A percentile compares a stretch with the other conserved stretches of the same genome.
Evolutionary conservation across 495 filamentous ascomycete genomes (phyloP).

Genomic region (Penicillium desertorum): DNA sequence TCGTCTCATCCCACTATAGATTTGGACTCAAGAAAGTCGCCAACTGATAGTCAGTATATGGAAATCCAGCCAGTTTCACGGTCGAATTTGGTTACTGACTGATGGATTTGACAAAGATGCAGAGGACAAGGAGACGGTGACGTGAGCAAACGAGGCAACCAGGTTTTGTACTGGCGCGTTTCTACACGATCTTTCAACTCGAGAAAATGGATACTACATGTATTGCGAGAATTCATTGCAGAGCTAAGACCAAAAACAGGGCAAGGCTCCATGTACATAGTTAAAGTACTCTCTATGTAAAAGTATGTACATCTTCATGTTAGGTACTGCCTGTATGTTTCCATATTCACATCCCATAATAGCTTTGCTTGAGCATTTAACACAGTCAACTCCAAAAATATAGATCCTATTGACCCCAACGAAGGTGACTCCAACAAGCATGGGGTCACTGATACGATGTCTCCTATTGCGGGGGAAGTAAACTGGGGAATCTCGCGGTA

Average conservation of each 20-base stretch:
- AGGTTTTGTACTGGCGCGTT: neutral
- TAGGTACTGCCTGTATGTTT: neutral
- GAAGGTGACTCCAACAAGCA: neutral
- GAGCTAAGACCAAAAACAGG: too few species aligned
- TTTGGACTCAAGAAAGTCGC: neutral
- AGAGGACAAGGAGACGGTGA: neutral
- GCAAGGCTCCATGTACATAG: too few species aligned
- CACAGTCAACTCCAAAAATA: neutral
- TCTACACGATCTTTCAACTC: neutral
- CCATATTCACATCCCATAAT: neutral
- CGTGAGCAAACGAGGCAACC: neutral
- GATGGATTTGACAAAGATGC: neutral
- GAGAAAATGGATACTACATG: neutral
- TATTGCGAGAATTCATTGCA: neutral
- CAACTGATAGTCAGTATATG: neutral
- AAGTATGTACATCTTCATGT: neutral
- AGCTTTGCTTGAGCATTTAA: neutral
- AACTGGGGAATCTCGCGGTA: neutral
- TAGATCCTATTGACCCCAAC: neutral
- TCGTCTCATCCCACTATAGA: neutral
- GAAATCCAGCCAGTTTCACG: neutral
- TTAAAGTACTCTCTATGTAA: too few species aligned
- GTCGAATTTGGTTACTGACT: neutral
- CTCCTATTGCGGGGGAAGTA: constrained; percentile 7
- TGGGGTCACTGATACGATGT: neutral